These are phyloP conservation scores for Aureobasidium sp. DNA, from an alignment of 2,329 filamentous ascomycete genomes.

Conservation along the genomic window DNA sequence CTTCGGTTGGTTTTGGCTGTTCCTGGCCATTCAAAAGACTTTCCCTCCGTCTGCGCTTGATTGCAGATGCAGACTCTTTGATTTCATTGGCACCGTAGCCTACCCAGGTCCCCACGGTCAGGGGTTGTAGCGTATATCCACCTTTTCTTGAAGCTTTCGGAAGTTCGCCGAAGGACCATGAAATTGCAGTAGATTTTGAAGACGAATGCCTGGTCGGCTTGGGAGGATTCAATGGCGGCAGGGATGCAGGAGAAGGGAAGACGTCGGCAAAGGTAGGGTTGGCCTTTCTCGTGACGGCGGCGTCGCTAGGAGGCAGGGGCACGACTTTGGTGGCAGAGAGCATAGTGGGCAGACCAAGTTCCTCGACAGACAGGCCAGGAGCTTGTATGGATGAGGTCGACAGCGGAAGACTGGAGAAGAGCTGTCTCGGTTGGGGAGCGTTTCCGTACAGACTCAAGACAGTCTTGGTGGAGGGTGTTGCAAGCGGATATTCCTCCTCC, in stretches of 20 bases:
- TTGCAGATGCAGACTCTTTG: constrained; percentile 51
- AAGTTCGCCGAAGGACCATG: constrained; percentile 47
- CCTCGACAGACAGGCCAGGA: constrained; percentile 45
- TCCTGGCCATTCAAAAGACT: constrained; percentile 62
- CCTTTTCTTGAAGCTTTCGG: constrained; percentile 37
- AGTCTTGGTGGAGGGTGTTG: constrained; percentile 40
- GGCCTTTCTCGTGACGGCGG: constrained; percentile 45
- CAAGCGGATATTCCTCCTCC: background rate
- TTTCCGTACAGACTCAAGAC: constrained; percentile 73
- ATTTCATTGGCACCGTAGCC: constrained; percentile 45
- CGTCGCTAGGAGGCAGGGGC: constrained; percentile 41
- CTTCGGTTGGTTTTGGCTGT: constrained; percentile 32
- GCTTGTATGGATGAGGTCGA: constrained; percentile 21
- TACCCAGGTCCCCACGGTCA: constrained; percentile 61
- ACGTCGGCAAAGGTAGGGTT: constrained; percentile 63
- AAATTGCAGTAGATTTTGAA: constrained; percentile 48
- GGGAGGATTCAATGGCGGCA: constrained; percentile 59
- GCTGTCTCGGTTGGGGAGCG: constrained; percentile 64
- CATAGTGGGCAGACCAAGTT: constrained; percentile 65
- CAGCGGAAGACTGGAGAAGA: constrained; percentile 79
- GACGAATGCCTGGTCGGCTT: constrained; percentile 64
- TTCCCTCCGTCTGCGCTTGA: constrained; percentile 63
- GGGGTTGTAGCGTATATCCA: constrained; percentile 59
- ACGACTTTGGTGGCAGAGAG: constrained; percentile 63
- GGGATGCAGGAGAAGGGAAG: constrained; percentile 60